Evolutionary conservation across 768 basidiomycete species (phyloP).

Genomic region (Trametes elegans): DNA sequence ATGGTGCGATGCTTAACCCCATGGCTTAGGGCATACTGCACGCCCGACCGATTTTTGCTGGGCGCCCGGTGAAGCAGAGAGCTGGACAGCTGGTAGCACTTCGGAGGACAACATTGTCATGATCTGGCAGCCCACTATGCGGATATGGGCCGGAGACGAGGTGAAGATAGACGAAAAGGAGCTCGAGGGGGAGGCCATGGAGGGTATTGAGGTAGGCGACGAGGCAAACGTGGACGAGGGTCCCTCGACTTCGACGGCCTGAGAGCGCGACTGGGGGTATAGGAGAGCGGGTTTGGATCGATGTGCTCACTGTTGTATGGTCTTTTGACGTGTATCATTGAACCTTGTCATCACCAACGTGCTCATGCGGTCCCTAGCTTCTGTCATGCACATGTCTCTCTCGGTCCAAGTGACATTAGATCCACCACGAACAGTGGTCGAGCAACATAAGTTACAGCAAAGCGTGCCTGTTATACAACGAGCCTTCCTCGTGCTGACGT

Average conservation of each 20-base stretch:
- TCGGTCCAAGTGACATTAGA: no score
- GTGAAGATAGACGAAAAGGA: conserved; percentile 84
- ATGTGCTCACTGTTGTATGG: neutral
- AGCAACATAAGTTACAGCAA: conserved; percentile 18
- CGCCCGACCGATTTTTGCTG: conserved; percentile 94
- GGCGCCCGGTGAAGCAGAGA: conserved; percentile 81
- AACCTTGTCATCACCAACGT: neutral
- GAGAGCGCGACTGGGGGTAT: neutral
- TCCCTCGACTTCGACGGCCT: conserved; percentile 2
- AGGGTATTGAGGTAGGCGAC: conserved; percentile 56
- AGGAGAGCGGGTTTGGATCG: neutral
- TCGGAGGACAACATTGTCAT: conserved; percentile 97
- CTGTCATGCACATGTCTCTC: no score
- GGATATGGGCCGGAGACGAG: conserved; percentile 89
- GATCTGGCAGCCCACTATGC: conserved; percentile 97
- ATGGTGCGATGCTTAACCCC: neutral
- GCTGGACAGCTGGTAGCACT: conserved; percentile 83
- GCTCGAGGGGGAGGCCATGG: conserved; percentile 78
- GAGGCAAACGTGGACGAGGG: conserved; percentile 11
- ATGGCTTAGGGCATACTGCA: conserved; percentile 73
- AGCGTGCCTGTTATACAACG: conserved; percentile 16
- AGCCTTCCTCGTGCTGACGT: conserved; percentile 4
- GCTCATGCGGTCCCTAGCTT: no score
- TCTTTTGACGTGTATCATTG: neutral
- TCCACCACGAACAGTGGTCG: conserved; percentile 3